Evolutionary conservation across 2,329 filamentous ascomycete genomes (phyloP).

Genomic region (Trichoderma simmonsii): DNA sequence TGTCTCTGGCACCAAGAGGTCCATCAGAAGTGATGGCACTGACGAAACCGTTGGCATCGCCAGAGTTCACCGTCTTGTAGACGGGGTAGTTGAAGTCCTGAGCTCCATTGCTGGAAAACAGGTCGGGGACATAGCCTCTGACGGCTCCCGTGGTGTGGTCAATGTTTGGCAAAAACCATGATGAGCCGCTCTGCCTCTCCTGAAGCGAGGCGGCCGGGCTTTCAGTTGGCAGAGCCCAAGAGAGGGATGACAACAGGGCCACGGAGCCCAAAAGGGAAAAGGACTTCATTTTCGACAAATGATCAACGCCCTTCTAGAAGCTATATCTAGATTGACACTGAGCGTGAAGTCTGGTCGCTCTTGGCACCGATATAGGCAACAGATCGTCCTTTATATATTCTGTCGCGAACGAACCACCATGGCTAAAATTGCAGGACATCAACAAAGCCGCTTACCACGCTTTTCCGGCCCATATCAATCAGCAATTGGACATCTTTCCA

Average conservation of each 20-base stretch:
- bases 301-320: conserved; percentile 10
- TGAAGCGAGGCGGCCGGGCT: not conserved
- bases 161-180: conserved; percentile 25
- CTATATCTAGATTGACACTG: not conserved
- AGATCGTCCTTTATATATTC: conserved; percentile 13
- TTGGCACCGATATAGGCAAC: not conserved
- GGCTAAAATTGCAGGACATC: conserved; percentile 5
- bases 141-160: conserved; percentile 23
- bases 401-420: not conserved
- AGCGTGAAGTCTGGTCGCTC: not conserved
- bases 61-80: conserved; percentile 20
- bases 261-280: conserved; percentile 16
- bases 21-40: conserved; percentile 18
- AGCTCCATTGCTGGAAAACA: conserved; percentile 14
- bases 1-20: conserved; percentile 19
- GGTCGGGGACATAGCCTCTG: conserved; percentile 22
- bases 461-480: not conserved
- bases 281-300: conserved; percentile 12
- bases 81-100: conserved; percentile 23
- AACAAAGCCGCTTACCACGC: not conserved
- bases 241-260: conserved; percentile 11
- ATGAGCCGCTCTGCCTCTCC: conserved; percentile 18
- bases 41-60: conserved; percentile 15
- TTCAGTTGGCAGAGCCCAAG: conserved; percentile 10
- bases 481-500: not conserved